These are phyloP conservation scores for Botrytis galanthina DNA, from an alignment of 2,329 filamentous ascomycete genomes.

Conservation along the genomic window DNA sequence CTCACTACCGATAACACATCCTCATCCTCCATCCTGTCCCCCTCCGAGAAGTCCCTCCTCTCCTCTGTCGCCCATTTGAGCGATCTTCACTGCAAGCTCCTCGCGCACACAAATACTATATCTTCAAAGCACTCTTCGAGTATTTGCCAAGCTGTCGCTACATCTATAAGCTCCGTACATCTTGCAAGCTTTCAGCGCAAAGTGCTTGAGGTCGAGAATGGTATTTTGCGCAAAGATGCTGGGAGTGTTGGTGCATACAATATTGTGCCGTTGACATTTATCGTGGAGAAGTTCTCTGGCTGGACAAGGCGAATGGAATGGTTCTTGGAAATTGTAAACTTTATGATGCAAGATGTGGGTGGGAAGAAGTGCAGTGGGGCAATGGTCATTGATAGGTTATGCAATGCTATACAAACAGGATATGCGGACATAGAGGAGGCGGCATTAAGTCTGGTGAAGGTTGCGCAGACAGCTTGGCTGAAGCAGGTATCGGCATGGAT, in stretches of 20 bases:
- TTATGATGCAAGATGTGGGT: constrained; percentile 53
- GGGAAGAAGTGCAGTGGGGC: constrained; percentile 60
- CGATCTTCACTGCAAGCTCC: constrained; percentile 71
- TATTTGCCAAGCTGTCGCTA: constrained; percentile 84
- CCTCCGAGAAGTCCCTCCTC: constrained; percentile 80
- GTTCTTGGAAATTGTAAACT: constrained; percentile 71
- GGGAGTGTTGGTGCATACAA: constrained; percentile 85
- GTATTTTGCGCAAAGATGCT: constrained; percentile 73
- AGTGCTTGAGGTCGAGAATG: constrained; percentile 78
- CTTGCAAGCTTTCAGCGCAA: constrained; percentile 78
- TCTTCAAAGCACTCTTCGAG: constrained; percentile 71
- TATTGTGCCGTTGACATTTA: constrained; percentile 84
- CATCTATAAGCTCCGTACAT: constrained; percentile 71
- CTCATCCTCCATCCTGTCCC: constrained; percentile 57
- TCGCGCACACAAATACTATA: constrained; percentile 64
- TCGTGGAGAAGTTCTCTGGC: constrained; percentile 80
- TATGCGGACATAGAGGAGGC: constrained; percentile 82
- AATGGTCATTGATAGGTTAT: constrained; percentile 72
- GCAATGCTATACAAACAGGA: constrained; percentile 77
- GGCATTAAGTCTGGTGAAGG: constrained; percentile 66
- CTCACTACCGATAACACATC: constrained; percentile 58
- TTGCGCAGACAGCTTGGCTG: constrained; percentile 88
- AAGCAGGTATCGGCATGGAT: constrained; percentile 89
- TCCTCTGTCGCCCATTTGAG: constrained; percentile 74
- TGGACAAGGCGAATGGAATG: constrained; percentile 86